phyloP scores from a whole-genome alignment of 164 flowering plant genomes.

The Piper betle region DNA sequence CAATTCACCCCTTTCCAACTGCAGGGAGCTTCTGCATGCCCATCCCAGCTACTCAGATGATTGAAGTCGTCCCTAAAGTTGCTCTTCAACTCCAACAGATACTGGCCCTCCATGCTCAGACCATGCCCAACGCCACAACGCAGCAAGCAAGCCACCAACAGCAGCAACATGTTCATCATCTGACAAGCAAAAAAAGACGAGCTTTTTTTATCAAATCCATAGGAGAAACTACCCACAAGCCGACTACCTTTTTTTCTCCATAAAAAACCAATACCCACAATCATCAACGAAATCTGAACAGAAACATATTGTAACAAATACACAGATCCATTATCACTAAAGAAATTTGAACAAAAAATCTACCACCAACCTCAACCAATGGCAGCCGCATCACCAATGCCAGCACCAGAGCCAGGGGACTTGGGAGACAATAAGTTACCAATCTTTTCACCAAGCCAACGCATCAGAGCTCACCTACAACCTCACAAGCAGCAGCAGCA shows the following conservation, averaged over 20 bases:
- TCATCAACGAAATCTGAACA: not conserved
- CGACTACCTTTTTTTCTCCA: not conserved
- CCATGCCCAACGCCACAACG: slow-evolving; percentile 1
- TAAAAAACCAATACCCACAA: not conserved
- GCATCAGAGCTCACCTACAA: not conserved
- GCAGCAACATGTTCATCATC: slow-evolving; percentile 1
- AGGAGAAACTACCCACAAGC: not conserved
- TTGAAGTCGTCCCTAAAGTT: slow-evolving; percentile 10
- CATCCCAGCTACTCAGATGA: slow-evolving; percentile 11
- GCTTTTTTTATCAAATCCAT: not conserved
- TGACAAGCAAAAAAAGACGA: not conserved
- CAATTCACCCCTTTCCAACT: slow-evolving; percentile 54
- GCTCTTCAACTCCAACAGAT: slow-evolving; percentile 12
- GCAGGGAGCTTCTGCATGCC: slow-evolving; percentile 11
- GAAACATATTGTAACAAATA: not conserved
- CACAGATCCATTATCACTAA: not conserved
- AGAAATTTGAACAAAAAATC: no score
- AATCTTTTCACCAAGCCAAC: not conserved
- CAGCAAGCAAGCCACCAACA: slow-evolving; percentile 1
- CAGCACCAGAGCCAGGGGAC: not conserved
- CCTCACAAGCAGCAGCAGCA: not conserved
- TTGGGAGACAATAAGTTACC: not conserved
- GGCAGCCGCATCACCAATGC: not conserved
- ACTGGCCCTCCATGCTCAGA: slow-evolving; percentile 11
- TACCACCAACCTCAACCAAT: not conserved